phyloP scores from a whole-genome alignment of 352 stramenopile genomes.

The Phytophthora meadii region DNA sequence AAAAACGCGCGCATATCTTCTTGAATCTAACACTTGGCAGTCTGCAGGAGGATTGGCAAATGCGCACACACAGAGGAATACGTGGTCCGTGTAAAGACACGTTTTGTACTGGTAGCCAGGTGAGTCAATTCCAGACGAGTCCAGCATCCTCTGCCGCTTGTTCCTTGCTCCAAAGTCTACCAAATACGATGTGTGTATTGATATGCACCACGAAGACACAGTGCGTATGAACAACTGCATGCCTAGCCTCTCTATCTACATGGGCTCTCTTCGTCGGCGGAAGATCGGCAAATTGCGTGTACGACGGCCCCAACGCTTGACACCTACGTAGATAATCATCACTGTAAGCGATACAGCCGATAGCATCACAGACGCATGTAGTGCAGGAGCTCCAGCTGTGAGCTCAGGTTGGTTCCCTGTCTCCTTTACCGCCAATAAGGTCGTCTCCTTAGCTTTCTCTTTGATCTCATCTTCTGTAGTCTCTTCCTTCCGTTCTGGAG shows the following conservation, averaged over 20 bases:
- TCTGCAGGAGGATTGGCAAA: constrained; percentile 11
- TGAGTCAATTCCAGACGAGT: constrained; percentile 1
- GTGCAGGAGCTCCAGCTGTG: constrained; percentile 6
- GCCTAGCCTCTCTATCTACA: constrained; percentile 20
- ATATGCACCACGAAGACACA: background rate
- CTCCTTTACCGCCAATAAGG: too few relatives aligned
- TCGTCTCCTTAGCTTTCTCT: constrained; percentile 8
- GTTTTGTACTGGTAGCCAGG: constrained; percentile 1
- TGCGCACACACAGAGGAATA: constrained; percentile 5
- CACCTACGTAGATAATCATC: constrained; percentile 24
- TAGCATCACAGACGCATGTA: constrained; percentile 34
- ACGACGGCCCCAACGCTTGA: constrained; percentile 14
- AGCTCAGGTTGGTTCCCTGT: background rate
- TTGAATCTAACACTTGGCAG: background rate
- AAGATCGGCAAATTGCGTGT: constrained; percentile 30
- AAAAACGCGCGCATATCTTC: constrained; percentile 13
- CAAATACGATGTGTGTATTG: constrained; percentile 11
- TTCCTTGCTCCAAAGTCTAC: background rate
- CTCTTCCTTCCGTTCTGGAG: background rate
- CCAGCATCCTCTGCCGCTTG: constrained; percentile 6
- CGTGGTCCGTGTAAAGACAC: constrained; percentile 26
- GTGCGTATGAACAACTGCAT: constrained; percentile 10
- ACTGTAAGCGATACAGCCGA: constrained; percentile 20
- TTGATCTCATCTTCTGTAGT: constrained; percentile 1
- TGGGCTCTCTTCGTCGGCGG: constrained; percentile 16